Conservation (phyloP, 768 basidiomycete genomes). For the Trametopsis cervina region DNA sequence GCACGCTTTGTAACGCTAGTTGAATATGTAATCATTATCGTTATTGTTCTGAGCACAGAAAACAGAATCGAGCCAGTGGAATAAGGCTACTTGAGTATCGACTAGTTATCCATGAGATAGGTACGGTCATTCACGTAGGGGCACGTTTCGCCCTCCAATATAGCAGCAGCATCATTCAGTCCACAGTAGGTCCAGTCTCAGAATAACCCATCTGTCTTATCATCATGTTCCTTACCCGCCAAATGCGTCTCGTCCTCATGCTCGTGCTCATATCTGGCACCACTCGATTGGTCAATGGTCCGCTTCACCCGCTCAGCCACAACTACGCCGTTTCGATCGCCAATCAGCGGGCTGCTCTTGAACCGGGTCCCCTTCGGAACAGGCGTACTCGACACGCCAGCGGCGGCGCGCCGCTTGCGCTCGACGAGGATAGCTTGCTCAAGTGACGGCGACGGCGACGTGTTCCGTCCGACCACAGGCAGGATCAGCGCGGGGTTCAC, state of each 20-base stretch:
- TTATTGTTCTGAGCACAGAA: too few species aligned
- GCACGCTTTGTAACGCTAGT: too few species aligned
- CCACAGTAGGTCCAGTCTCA: too few species aligned
- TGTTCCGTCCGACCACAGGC: constrained; percentile 26
- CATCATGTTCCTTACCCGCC: neutral
- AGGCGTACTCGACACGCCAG: constrained; percentile 15
- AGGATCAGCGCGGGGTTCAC: constrained; percentile 10
- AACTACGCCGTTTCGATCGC: constrained; percentile 37
- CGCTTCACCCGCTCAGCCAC: constrained; percentile 42
- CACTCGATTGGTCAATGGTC: neutral
- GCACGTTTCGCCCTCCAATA: too few species aligned
- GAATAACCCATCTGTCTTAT: too few species aligned
- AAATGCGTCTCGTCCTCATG: neutral
- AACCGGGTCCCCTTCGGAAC: constrained; percentile 48
- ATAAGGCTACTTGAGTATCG: too few species aligned
- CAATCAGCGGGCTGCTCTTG: constrained; percentile 67
- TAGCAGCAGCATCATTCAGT: too few species aligned
- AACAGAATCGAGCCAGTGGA: too few species aligned
- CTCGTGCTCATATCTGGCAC: neutral
- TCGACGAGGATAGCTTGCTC: constrained; percentile 67
- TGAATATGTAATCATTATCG: too few species aligned
- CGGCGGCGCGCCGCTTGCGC: constrained; percentile 46
- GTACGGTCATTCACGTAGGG: too few species aligned
- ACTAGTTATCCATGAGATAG: too few species aligned
- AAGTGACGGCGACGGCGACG: constrained; percentile 49